Evolutionary conservation across 2,329 filamentous ascomycete species (phyloP).

Genomic region (Cordyceps cicadae): DNA sequence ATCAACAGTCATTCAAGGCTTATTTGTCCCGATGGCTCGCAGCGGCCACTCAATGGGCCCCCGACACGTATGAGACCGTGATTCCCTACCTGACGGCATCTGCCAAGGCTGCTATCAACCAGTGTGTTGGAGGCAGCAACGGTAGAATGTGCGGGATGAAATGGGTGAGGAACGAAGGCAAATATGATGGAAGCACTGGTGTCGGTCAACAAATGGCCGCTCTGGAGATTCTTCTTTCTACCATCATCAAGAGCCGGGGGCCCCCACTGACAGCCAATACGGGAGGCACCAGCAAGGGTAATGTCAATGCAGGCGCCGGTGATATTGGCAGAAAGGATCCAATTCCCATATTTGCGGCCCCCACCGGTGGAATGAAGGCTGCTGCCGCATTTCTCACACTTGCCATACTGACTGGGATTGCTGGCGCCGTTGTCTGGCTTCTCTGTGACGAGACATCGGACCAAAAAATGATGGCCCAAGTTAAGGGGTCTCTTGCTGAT

Average conservation of each 20-base stretch:
- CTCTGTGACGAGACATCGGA: constrained; percentile 39
- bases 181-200: constrained; percentile 52
- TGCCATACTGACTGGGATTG: constrained; percentile 43
- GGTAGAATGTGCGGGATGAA: constrained; percentile 51
- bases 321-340: constrained; percentile 34
- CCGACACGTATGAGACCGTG: constrained; percentile 45
- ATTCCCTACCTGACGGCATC: constrained; percentile 47
- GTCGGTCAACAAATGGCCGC: constrained; percentile 66
- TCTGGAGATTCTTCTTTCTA: constrained; percentile 55
- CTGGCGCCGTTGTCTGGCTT: constrained; percentile 44
- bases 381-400: constrained; percentile 60
- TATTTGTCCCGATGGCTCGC: constrained; percentile 56
- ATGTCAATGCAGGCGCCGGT: constrained; percentile 37
- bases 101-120: constrained; percentile 46
- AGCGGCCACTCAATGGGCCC: constrained; percentile 54
- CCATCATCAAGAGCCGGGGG: constrained; percentile 40
- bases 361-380: constrained; percentile 53
- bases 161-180: constrained; percentile 41
- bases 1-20: constrained; percentile 57
- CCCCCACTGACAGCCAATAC: constrained; percentile 39
- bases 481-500: constrained; percentile 17
- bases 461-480: constrained; percentile 24
- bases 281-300: constrained; percentile 49
- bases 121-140: constrained; percentile 50
- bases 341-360: constrained; percentile 20